A percentile compares a stretch with the other conserved stretches of the same genome.
These are phyloP conservation scores for Solanum pinnatisectum DNA, from an alignment of 257 asterid genomes.

Conservation along the genomic window DNA sequence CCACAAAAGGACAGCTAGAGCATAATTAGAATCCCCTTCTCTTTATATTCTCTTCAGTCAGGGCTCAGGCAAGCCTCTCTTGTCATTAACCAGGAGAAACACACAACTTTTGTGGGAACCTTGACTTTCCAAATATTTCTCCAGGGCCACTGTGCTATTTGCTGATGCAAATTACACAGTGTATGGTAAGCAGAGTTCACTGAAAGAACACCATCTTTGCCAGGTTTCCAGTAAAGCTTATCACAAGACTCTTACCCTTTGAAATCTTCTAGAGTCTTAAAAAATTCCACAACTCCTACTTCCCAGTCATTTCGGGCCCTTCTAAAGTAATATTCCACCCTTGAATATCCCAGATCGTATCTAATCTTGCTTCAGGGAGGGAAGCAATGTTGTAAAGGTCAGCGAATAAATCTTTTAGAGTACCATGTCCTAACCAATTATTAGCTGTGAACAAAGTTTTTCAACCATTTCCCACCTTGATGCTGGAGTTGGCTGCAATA, in stretches of 20 bases:
- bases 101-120: background rate
- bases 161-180: background rate
- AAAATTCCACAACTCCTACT: background rate
- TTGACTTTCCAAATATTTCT: background rate
- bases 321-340: background rate
- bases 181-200: background rate
- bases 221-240: background rate
- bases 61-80: background rate
- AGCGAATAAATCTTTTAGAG: background rate
- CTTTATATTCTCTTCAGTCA: background rate
- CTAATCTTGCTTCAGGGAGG: background rate
- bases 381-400: background rate
- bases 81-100: background rate
- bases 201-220: background rate
- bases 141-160: background rate
- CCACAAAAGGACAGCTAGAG: background rate
- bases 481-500: background rate
- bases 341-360: background rate
- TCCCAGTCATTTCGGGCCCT: background rate
- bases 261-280: background rate
- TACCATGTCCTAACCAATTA: background rate
- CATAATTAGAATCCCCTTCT: background rate
- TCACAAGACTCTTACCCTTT: background rate
- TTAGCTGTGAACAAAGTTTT: background rate
- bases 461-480: background rate